phyloP scores from a whole-genome alignment of 1,284 basidiomycete genomes.

The Vanrija pseudolonga region DNA sequence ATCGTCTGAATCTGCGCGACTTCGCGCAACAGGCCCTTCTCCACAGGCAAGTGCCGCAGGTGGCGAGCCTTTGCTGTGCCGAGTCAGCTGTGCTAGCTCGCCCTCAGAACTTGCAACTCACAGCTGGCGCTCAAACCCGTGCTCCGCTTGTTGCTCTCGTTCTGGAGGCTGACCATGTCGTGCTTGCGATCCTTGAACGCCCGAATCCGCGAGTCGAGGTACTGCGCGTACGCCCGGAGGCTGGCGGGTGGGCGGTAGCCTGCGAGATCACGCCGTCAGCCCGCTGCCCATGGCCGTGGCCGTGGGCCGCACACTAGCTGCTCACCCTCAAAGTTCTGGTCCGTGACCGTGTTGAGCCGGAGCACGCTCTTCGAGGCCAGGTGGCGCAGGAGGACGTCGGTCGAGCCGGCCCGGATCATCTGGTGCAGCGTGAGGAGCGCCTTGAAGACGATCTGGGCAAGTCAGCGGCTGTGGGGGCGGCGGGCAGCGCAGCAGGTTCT shows the following conservation, averaged over 20 bases:
- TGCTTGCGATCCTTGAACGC: constrained; percentile 88
- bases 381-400: constrained; percentile 82
- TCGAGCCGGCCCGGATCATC: constrained; percentile 86
- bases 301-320: not conserved
- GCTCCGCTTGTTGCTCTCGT: constrained; percentile 72
- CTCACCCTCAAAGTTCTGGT: constrained; percentile 47
- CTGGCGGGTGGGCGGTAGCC: constrained; percentile 83
- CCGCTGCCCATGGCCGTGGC: not conserved
- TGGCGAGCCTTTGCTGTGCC: constrained; percentile 56
- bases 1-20: constrained; percentile 85
- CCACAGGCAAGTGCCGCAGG: constrained; percentile 85
- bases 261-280: constrained; percentile 41
- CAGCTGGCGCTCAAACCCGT: constrained; percentile 43
- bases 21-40: constrained; percentile 90
- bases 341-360: constrained; percentile 71
- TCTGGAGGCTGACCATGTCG: constrained; percentile 85
- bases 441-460: constrained; percentile 83
- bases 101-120: constrained; percentile 17
- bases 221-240: constrained; percentile 78
- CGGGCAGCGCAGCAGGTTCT: too few relatives aligned
- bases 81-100: not conserved
- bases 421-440: constrained; percentile 91
- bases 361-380: constrained; percentile 75
- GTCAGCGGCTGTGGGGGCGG: not conserved
- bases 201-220: constrained; percentile 85